Evolutionary conservation across 169 alveolate species (phyloP), one percentile per base, ranked within the genome.

Genomic region (Plasmodium cynomolgi): DNA sequence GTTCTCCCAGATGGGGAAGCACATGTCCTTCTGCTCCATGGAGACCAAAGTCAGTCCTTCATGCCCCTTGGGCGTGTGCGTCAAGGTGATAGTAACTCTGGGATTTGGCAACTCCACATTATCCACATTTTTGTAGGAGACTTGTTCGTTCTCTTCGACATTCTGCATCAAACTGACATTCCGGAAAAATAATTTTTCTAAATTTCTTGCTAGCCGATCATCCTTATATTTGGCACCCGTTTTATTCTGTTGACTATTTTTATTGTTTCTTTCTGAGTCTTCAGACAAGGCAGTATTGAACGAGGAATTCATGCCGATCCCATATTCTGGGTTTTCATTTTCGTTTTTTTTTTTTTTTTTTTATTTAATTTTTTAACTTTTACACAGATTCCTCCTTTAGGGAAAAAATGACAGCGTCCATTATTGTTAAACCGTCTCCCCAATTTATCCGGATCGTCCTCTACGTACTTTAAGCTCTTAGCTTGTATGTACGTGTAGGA

Each of bases 1-100:
- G 82, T 96, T 96, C 37, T 96, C 97, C 98, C 98, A 97, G 56
- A 95, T 85, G 33, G 97, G 96, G 20, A 92, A 73, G 8, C 90
- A 34, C 7, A 92, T 86, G 83, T 91, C 92, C 54, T 85, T 85
- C 81, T 85, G 93, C 26, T 77, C 84, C 7, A 85, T 74, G 13
- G 93, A 85, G 15, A 71, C 74, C 17, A 85, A 23, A 33, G n/a
- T 68, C 11, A 85, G 31, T 29, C 93, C 93, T 13, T 85, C 93
- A 75, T 85, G 75, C 0, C 93, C 93, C 44, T 85, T 85, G 2
- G 93, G 93, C 1, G 93, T 85, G 71, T 85, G 93, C 13, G 54
- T 50, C 47, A 85, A 54, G 5, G 84, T 85, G 29, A 85, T 85
- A 8, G 93, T 85, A 20, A 85, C 93, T 34, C 93, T 85, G n/a